Percentiles rank a stretch among this genome's conserved stretches.
These are phyloP conservation scores for Phaeoacremonium minimum DNA, from an alignment of 2,329 filamentous ascomycete genomes.

Conservation along the genomic window DNA sequence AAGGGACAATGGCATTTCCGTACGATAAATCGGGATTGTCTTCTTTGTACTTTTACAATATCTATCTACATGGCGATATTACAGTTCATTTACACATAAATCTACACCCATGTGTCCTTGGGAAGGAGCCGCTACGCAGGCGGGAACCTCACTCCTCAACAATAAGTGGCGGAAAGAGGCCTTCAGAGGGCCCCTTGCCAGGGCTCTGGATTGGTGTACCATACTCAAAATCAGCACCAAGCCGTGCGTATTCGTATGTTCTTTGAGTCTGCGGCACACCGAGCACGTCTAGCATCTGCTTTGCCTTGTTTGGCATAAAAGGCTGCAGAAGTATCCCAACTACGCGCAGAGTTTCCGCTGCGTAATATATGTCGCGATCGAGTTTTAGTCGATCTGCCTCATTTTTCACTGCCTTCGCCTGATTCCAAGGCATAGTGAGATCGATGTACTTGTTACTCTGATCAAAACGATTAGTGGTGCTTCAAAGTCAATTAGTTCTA, in stretches of 20 bases:
- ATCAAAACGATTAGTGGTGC: no score
- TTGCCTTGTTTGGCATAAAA: constrained; percentile 79
- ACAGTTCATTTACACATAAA: no score
- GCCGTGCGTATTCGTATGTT: constrained; percentile 55
- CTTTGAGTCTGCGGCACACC: constrained; percentile 63
- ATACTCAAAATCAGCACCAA: constrained; percentile 66
- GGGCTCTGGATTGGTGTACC: constrained; percentile 40
- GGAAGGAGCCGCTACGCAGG: no score
- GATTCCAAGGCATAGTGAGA: constrained; percentile 63
- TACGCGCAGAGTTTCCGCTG: constrained; percentile 73
- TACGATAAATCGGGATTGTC: no score
- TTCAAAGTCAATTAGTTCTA: no score
- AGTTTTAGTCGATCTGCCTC: constrained; percentile 33
- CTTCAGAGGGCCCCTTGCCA: constrained; percentile 31
- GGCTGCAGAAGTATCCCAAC: constrained; percentile 83
- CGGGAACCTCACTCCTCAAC: constrained; percentile 27
- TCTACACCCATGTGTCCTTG: not conserved
- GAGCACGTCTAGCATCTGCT: constrained; percentile 69
- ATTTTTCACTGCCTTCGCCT: constrained; percentile 31
- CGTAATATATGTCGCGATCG: constrained; percentile 62
- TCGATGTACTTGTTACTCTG: constrained; percentile 67
- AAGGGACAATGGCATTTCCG: not conserved
- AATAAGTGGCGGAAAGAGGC: constrained; percentile 48
- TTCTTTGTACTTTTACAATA: not conserved
- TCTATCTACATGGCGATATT: not conserved